Evolutionary conservation across 2,329 filamentous ascomycete genomes (phyloP).

Genomic region (Curvularia verruculosa): DNA sequence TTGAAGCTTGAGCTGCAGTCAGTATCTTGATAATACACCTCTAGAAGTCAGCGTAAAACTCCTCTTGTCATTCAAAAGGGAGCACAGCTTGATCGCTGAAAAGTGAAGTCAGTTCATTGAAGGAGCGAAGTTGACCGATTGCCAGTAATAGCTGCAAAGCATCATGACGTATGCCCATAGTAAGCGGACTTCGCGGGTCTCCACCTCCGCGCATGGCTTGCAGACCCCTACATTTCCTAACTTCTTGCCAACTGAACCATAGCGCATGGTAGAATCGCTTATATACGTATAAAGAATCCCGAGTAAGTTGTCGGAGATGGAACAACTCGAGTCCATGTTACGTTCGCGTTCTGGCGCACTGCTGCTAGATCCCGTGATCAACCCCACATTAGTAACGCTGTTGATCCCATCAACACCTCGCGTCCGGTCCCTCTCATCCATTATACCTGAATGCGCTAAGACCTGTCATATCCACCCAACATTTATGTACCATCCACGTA

Average conservation of each 20-base stretch:
- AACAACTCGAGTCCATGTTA: too few relatives aligned
- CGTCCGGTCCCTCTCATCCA: conserved; percentile 10
- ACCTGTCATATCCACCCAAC: not conserved
- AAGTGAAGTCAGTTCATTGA: not conserved
- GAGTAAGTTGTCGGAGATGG: not conserved
- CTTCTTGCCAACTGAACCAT: not conserved
- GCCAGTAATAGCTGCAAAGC: not conserved
- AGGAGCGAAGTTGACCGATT: not conserved
- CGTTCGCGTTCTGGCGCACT: not conserved
- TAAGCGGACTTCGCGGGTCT: not conserved
- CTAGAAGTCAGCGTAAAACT: not conserved
- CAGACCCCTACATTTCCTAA: not conserved
- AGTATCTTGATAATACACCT: not conserved
- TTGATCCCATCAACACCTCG: conserved; percentile 11
- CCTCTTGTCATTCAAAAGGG: not conserved
- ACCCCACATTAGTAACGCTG: conserved; percentile 39
- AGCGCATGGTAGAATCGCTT: not conserved
- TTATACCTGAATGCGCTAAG: not conserved
- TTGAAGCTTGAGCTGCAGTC: not conserved
- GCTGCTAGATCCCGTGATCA: conserved; percentile 32
- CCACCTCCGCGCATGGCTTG: not conserved
- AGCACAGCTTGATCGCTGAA: not conserved
- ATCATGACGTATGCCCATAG: not conserved
- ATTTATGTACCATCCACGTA: not conserved
- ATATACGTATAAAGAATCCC: not conserved